Evolutionary conservation across 805 yeast genomes (phyloP).

Genomic region (Ogataea neopini): DNA sequence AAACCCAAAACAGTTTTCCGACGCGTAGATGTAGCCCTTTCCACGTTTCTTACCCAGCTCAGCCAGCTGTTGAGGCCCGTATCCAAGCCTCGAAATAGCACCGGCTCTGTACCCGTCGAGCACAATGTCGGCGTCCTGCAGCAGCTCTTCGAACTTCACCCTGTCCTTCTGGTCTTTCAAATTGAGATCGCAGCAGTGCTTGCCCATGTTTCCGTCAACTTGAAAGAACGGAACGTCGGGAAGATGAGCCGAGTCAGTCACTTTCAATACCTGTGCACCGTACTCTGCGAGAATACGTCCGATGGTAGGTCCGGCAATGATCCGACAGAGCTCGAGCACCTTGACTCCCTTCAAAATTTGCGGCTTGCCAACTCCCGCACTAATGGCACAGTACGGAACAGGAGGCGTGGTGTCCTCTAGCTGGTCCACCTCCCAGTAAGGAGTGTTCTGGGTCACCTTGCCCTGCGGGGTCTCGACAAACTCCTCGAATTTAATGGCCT

Average conservation of each 20-base stretch:
- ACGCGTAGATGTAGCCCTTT: conserved; percentile 36
- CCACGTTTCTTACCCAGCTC: conserved; percentile 31
- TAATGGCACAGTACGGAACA: conserved; percentile 21
- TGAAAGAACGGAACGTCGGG: conserved; percentile 39
- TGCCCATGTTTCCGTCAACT: conserved; percentile 39
- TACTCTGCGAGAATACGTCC: conserved; percentile 36
- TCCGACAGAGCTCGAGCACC: conserved; percentile 33
- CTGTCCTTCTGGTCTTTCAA: conserved; percentile 33
- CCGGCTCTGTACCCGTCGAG: conserved; percentile 37
- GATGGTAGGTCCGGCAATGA: conserved; percentile 38
- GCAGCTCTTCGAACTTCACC: conserved; percentile 29
- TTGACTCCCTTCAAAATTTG: conserved; percentile 35
- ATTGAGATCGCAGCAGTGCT: conserved; percentile 34
- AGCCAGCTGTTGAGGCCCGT: conserved; percentile 32
- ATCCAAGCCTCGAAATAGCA: conserved; percentile 34
- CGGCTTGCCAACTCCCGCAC: conserved; percentile 12
- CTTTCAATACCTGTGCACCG: conserved; percentile 37
- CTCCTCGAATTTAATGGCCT: conserved; percentile 32
- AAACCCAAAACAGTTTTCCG: conserved; percentile 36
- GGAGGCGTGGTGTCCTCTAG: conserved; percentile 33
- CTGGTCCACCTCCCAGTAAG: conserved; percentile 27
- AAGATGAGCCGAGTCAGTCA: conserved; percentile 29
- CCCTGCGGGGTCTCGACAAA: conserved; percentile 35
- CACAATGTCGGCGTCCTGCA: conserved; percentile 36
- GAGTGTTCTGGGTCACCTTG: conserved; percentile 23